phyloP scores from a whole-genome alignment of 805 yeast genomes.

The Candida corydali region DNA sequence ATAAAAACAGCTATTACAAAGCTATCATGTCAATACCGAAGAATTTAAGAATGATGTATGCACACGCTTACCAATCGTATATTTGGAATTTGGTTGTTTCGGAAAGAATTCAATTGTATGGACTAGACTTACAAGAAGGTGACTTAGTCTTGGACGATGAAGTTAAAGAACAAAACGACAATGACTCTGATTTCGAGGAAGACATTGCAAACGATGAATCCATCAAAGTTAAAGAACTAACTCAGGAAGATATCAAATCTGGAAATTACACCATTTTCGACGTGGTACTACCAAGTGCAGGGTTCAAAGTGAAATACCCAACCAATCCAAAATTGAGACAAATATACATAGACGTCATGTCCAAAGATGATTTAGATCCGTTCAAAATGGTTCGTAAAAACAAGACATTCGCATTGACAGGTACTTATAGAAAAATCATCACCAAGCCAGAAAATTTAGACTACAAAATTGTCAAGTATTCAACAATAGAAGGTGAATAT shows the following conservation, averaged over 20 bases:
- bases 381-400: conserved; percentile 78
- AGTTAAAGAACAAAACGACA: conserved; percentile 13
- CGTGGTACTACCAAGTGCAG: conserved; percentile 94
- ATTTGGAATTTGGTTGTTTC: conserved; percentile 90
- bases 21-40: conserved; percentile 89
- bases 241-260: conserved; percentile 62
- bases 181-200: conserved; percentile 54
- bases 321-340: conserved; percentile 53
- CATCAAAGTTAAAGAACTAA: conserved; percentile 68
- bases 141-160: conserved; percentile 60
- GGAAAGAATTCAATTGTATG: conserved; percentile 66
- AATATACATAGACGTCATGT: conserved; percentile 71
- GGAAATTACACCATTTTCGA: conserved; percentile 69
- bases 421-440: conserved; percentile 76
- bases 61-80: conserved; percentile 95
- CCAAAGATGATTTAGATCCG: conserved; percentile 78
- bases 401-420: conserved; percentile 86
- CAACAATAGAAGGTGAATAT: conserved; percentile 48
- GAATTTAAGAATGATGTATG: conserved; percentile 89
- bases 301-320: conserved; percentile 88
- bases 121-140: conserved; percentile 68
- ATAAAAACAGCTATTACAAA: conserved; percentile 57
- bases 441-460: conserved; percentile 62
- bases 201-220: conserved; percentile 58
- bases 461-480: conserved; percentile 59